Evolutionary conservation across 495 filamentous ascomycete species (phyloP).

Genomic region (Cairneyella variabilis): DNA sequence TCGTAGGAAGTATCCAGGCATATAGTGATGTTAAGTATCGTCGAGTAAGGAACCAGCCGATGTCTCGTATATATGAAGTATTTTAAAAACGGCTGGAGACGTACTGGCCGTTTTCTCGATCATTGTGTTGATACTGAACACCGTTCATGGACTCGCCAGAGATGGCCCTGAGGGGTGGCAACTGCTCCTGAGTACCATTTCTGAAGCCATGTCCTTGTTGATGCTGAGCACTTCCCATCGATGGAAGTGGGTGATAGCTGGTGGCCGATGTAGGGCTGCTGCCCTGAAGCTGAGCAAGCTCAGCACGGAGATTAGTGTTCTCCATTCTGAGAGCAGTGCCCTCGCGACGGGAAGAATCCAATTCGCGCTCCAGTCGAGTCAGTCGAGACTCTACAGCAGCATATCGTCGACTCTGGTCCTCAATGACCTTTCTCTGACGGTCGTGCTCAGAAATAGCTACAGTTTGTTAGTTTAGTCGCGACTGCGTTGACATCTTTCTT

Average conservation of each 20-base stretch:
- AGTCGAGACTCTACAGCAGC: constrained; percentile 32
- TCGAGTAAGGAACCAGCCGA: too few relatives aligned
- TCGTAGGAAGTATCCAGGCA: too few relatives aligned
- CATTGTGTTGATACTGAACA: constrained; percentile 50
- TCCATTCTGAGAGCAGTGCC: constrained; percentile 48
- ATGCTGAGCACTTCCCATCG: too few relatives aligned
- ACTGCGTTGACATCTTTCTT: too few relatives aligned
- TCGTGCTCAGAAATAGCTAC: constrained; percentile 54
- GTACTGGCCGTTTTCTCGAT: constrained; percentile 31
- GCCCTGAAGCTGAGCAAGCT: constrained; percentile 3
- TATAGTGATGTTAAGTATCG: too few relatives aligned
- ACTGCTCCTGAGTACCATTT: too few relatives aligned
- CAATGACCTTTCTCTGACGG: constrained; percentile 23
- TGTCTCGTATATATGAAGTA: too few relatives aligned
- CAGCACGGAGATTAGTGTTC: constrained; percentile 45
- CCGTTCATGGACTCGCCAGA: constrained; percentile 48
- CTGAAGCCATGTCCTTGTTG: too few relatives aligned
- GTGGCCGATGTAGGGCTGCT: constrained; percentile 4
- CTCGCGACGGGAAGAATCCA: constrained; percentile 45
- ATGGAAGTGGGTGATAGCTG: background rate
- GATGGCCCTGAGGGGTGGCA: constrained; percentile 42
- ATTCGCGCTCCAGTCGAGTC: constrained; percentile 35
- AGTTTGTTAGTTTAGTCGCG: constrained; percentile 11
- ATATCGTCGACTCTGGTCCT: constrained; percentile 30
- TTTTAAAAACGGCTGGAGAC: constrained; percentile 5